Conservation (phyloP, 352 stramenopile species). For the Phytophthora macrochlamydospora region DNA sequence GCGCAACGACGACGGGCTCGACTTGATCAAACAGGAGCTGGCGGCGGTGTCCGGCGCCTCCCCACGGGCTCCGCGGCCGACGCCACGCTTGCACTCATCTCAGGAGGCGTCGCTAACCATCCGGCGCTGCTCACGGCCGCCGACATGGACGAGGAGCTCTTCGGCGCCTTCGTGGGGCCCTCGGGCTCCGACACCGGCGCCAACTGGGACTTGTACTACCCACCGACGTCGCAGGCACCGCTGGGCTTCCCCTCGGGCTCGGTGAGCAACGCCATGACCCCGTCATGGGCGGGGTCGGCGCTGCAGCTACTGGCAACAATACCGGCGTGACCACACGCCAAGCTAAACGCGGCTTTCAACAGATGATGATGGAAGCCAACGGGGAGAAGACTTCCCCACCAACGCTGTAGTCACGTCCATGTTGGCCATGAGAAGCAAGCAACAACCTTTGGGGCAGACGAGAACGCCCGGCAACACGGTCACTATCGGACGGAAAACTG, state of each 20-base stretch:
- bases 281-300: neutral
- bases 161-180: constrained; percentile 40
- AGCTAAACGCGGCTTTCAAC: constrained; percentile 52
- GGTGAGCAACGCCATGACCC: constrained; percentile 24
- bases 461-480: constrained; percentile 38
- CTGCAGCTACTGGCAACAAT: neutral
- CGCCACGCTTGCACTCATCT: constrained; percentile 19
- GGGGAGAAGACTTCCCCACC: constrained; percentile 48
- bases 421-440: constrained; percentile 56
- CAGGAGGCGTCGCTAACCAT: neutral
- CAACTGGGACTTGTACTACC: constrained; percentile 59
- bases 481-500: constrained; percentile 22
- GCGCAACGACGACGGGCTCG: constrained; percentile 26
- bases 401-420: constrained; percentile 67
- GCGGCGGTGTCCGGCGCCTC: constrained; percentile 24
- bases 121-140: constrained; percentile 12
- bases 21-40: constrained; percentile 35
- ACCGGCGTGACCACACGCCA: constrained; percentile 7
- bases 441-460: constrained; percentile 27
- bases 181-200: neutral
- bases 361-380: constrained; percentile 22
- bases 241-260: constrained; percentile 17
- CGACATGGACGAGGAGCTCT: constrained; percentile 62
- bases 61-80: constrained; percentile 9
- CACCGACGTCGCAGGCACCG: constrained; percentile 4